Conservation (phyloP, 805 yeast genomes). For the Candida rishiriensis region DNA sequence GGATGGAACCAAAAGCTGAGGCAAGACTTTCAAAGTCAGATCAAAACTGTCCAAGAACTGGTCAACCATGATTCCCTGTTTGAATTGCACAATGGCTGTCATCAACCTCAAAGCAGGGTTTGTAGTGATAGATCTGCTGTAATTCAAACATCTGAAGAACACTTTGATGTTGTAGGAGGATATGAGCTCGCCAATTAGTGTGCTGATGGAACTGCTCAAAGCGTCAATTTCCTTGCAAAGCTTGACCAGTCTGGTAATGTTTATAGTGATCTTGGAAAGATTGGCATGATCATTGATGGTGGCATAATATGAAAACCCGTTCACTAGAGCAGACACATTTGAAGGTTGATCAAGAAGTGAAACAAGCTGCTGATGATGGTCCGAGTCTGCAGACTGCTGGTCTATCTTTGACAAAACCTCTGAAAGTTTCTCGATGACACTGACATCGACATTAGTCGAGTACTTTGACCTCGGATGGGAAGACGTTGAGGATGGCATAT, state of each 20-base stretch:
- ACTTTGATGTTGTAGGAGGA: slow-evolving; percentile 54
- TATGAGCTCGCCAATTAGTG: slow-evolving; percentile 46
- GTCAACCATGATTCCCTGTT: slow-evolving; percentile 46
- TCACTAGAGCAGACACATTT: slow-evolving; percentile 32
- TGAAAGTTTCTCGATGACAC: slow-evolving; percentile 12
- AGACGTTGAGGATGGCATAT: not conserved
- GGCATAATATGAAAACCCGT: slow-evolving; percentile 39
- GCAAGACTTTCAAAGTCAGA: slow-evolving; percentile 53
- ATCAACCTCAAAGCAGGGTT: slow-evolving; percentile 60
- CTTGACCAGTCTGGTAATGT: slow-evolving; percentile 35
- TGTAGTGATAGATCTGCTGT: slow-evolving; percentile 52
- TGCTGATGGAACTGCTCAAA: slow-evolving; percentile 26
- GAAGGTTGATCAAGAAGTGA: slow-evolving; percentile 28
- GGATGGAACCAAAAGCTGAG: slow-evolving; percentile 56
- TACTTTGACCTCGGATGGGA: slow-evolving; percentile 15
- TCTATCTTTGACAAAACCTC: slow-evolving; percentile 14
- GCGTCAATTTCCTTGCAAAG: slow-evolving; percentile 15
- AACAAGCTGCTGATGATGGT: slow-evolving; percentile 13
- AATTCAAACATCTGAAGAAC: slow-evolving; percentile 62
- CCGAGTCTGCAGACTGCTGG: slow-evolving; percentile 24
- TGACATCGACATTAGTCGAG: slow-evolving; percentile 15
- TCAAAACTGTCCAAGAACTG: slow-evolving; percentile 67
- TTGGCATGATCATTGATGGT: slow-evolving; percentile 48
- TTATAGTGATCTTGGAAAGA: slow-evolving; percentile 40
- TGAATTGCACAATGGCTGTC: slow-evolving; percentile 44